Base-by-base conservation (phyloP, 805 yeast species). In the Monosporozyma unispora region DNA sequence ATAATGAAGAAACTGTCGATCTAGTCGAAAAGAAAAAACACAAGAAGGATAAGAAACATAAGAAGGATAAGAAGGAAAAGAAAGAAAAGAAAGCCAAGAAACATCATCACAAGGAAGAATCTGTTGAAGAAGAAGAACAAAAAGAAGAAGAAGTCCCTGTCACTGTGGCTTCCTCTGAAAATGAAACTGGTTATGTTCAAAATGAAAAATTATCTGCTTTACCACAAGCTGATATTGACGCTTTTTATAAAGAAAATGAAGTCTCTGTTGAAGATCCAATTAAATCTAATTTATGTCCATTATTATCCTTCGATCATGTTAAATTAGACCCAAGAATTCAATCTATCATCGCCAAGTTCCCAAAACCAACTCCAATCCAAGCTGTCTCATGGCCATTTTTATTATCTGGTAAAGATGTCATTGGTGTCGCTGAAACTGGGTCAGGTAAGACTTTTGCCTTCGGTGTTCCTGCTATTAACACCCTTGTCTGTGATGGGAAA, bases 391-490 rank as follows among this genome's bases (percentile, higher is more conserved):
- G 98, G 98, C 98, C 99, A 55, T 88, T 80, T 62, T 70, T 91
- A 48, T 70, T 89, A 46, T 70, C 78, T 19, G 84, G 85, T 16
- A 77, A 82, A 51, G 99, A 91, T 64, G 95, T 90, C 23, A 79
- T 91, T 56, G 99, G 98, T 67, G 96, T 91, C 55, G 99, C 99
- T 12, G 97, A 91, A 70, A 91, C 99, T 3, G 99, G 99, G 37
- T 87, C 96, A 0, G 99, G 99, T 62, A 91, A 91, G 69, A 91
- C 99, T 0, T 84, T 91, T 70, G 98, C 96, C 0, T 93, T 91
- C 66, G 96, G 96, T 65, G 93, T 93, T 29, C 99, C 99, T 45
- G 96, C 97, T n/a, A 77, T 91, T 48, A 76, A 87, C 61, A 81
- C 81, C 54, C 71, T 91, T 44, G 59, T 73, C 44, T 66, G 67